Evolutionary conservation across 371 early-diverging fungal species (phyloP).

Genomic region (Smittium mucronatum): DNA sequence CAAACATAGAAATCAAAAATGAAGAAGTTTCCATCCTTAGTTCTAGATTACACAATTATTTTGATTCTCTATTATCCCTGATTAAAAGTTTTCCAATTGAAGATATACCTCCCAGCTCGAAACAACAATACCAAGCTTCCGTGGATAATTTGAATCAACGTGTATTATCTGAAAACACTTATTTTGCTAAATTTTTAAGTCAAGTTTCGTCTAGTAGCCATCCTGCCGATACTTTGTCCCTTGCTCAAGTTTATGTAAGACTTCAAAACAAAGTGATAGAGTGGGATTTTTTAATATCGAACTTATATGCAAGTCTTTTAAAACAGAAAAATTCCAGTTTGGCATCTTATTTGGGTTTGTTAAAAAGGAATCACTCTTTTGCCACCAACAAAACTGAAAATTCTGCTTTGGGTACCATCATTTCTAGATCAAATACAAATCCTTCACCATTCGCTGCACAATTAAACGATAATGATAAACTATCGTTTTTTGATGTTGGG

Average conservation of each 20-base stretch:
- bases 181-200: slow-evolving; percentile 62
- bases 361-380: background rate
- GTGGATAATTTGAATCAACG: slow-evolving; percentile 47
- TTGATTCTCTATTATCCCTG: slow-evolving; percentile 22
- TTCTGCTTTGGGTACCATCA: background rate
- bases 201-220: slow-evolving; percentile 59
- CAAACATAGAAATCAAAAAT: slow-evolving; percentile 29
- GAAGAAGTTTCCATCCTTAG: slow-evolving; percentile 26
- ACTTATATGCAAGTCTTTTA: background rate
- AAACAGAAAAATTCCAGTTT: background rate
- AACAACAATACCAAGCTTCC: slow-evolving; percentile 44
- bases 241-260: slow-evolving; percentile 56
- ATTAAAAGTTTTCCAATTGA: slow-evolving; percentile 37
- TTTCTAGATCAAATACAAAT: background rate
- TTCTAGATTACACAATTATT: slow-evolving; percentile 24
- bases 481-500: background rate
- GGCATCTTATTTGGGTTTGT: background rate
- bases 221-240: slow-evolving; percentile 59
- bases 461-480: background rate
- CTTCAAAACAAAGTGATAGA: slow-evolving; percentile 59
- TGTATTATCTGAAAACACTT: slow-evolving; percentile 56
- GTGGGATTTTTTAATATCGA: slow-evolving; percentile 70
- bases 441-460: background rate
- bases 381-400: background rate
- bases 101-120: slow-evolving; percentile 12